A percentile compares a stretch with the other conserved stretches of the same genome.
Evolutionary conservation across 352 stramenopile genomes (phyloP).

Genomic region (Saprolegnia parasitica): DNA sequence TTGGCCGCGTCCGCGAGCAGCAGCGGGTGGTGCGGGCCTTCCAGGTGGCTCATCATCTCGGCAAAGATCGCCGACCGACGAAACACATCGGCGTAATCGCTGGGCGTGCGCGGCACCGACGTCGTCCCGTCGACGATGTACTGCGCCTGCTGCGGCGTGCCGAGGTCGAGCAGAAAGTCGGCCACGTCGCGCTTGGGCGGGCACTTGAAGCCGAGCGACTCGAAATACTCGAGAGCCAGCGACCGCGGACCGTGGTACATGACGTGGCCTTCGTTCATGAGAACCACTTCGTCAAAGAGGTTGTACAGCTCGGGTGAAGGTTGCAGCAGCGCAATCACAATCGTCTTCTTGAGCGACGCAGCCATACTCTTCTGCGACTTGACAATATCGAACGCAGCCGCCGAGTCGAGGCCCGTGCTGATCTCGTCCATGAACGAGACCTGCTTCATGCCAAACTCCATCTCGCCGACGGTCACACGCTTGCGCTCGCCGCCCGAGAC

Average conservation of each 20-base stretch:
- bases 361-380: slow-evolving; percentile 45
- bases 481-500: slow-evolving; percentile 74
- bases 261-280: slow-evolving; percentile 87
- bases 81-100: slow-evolving; percentile 26
- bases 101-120: slow-evolving; percentile 2
- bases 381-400: slow-evolving; percentile 55
- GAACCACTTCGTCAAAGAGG: slow-evolving; percentile 91
- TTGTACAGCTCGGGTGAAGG: slow-evolving; percentile 90
- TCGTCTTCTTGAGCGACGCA: slow-evolving; percentile 44
- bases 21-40: not conserved
- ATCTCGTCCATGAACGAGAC: slow-evolving; percentile 83
- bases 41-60: slow-evolving; percentile 32
- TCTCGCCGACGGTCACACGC: slow-evolving; percentile 68
- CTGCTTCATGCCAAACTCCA: slow-evolving; percentile 71
- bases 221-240: slow-evolving; percentile 54
- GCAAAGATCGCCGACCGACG: slow-evolving; percentile 33
- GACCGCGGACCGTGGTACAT: slow-evolving; percentile 76
- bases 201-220: slow-evolving; percentile 37
- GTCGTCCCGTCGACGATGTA: not conserved
- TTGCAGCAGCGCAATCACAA: slow-evolving; percentile 82
- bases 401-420: slow-evolving; percentile 54
- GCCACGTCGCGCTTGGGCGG: slow-evolving; percentile 47
- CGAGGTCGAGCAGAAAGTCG: slow-evolving; percentile 69
- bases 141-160: slow-evolving; percentile 8
- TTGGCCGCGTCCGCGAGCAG: not conserved